These are phyloP conservation scores for Wallacemonas sp. DNA, from an alignment of 208 protist genomes.

Conservation along the genomic window DNA sequence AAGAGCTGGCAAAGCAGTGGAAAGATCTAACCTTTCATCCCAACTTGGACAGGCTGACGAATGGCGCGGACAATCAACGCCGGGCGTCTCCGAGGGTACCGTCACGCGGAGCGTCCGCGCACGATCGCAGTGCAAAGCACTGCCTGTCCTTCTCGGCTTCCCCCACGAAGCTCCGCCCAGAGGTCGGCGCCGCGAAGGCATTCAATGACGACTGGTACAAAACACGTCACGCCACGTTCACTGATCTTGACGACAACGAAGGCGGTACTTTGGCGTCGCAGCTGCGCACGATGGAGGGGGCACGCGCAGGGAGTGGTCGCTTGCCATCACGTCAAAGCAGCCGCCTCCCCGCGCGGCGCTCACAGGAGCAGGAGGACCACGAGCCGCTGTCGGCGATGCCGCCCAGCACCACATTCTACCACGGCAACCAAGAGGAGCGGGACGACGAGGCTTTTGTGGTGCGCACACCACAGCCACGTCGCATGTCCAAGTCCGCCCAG, in stretches of 20 bases:
- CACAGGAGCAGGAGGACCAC: not conserved
- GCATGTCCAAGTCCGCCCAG: constrained; percentile 2
- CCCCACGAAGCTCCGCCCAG: not conserved
- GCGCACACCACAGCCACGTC: not conserved
- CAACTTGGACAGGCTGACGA: constrained; percentile 26
- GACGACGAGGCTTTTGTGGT: not conserved
- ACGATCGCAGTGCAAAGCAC: not conserved
- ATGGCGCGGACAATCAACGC: not conserved
- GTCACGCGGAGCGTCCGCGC: not conserved
- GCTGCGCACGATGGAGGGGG: constrained; percentile 1
- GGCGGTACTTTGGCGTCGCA: not conserved
- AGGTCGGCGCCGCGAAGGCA: constrained; percentile 19
- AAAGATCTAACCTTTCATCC: constrained; percentile 59
- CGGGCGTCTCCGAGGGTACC: not conserved
- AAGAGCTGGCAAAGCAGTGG: constrained; percentile 45
- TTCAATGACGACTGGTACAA: constrained; percentile 13
- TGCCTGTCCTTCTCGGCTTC: constrained; percentile 4
- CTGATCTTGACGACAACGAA: constrained; percentile 9
- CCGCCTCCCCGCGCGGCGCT: constrained; percentile 4
- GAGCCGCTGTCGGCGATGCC: constrained; percentile 2
- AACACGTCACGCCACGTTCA: constrained; percentile 1
- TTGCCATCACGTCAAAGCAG: not conserved
- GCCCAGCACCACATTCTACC: constrained; percentile 1
- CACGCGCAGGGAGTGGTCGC: not conserved
- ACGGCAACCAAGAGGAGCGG: not conserved